phyloP scores from a whole-genome alignment of 2,329 filamentous ascomycete species.

The Dothiorella sarmentorum region DNA sequence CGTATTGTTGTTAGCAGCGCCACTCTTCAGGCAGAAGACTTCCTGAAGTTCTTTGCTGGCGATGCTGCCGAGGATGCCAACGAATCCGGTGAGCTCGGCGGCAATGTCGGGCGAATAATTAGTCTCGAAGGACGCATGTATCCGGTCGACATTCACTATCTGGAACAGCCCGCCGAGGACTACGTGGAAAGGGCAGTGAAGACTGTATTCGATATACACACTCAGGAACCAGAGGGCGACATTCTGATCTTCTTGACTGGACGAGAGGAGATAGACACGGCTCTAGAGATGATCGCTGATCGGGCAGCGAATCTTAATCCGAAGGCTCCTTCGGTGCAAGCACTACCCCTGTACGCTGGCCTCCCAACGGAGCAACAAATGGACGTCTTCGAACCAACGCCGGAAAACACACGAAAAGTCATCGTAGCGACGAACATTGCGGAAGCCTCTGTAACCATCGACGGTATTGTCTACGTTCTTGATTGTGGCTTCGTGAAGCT shows the following conservation, averaged over 20 bases:
- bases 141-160: constrained; percentile 81
- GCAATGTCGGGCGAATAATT: constrained; percentile 62
- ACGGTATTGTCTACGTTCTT: constrained; percentile 85
- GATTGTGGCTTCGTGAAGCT: constrained; percentile 91
- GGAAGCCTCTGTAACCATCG: constrained; percentile 91
- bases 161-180: constrained; percentile 74
- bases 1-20: constrained; percentile 91
- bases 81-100: constrained; percentile 33
- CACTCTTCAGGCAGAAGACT: constrained; percentile 84
- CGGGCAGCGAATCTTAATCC: constrained; percentile 62
- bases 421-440: constrained; percentile 95
- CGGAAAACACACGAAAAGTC: constrained; percentile 81
- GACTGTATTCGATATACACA: constrained; percentile 84
- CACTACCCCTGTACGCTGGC: constrained; percentile 83
- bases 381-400: constrained; percentile 84
- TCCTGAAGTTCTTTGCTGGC: constrained; percentile 71
- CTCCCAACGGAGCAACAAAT: constrained; percentile 89
- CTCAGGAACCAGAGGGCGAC: constrained; percentile 75
- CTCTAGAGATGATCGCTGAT: constrained; percentile 75
- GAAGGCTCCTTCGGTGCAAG: constrained; percentile 58
- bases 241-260: constrained; percentile 90
- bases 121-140: constrained; percentile 85
- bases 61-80: constrained; percentile 38
- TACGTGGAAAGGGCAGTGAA: constrained; percentile 81
- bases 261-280: constrained; percentile 84